A percentile compares a stretch with the other conserved stretches of the same genome.
Conservation (phyloP, 2,329 filamentous ascomycete species). For the Pestalotiopsis sp. region DNA sequence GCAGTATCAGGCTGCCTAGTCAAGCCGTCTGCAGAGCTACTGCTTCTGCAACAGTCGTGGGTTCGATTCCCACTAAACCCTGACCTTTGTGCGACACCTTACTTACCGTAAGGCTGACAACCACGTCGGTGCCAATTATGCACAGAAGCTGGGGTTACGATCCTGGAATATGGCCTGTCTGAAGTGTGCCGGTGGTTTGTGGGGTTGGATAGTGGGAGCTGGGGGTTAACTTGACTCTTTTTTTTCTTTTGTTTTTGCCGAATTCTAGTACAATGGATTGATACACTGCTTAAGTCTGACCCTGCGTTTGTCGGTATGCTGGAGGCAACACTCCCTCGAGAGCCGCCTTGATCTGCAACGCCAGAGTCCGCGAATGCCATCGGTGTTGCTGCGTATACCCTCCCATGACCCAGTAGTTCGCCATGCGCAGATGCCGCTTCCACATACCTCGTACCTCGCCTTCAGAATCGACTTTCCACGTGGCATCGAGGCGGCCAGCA, state of each 20-base stretch:
- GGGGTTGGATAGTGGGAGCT: background rate
- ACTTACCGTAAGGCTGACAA: background rate
- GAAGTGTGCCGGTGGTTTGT: background rate
- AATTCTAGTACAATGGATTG: background rate
- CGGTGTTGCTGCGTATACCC: conserved; percentile 36
- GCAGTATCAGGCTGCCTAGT: background rate
- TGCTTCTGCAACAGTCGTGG: background rate
- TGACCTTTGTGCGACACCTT: background rate
- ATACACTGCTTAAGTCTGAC: too few species aligned
- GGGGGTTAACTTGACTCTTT: background rate
- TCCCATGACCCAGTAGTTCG: conserved; percentile 39
- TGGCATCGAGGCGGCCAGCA: conserved; percentile 35
- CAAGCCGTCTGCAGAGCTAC: background rate
- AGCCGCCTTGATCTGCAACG: conserved; percentile 41
- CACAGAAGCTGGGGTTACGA: background rate
- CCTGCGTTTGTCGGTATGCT: conserved; percentile 26
- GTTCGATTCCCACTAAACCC: background rate
- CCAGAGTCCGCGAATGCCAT: conserved; percentile 41
- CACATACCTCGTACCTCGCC: conserved; percentile 44
- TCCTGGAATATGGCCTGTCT: background rate
- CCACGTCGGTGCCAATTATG: background rate
- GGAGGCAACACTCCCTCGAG: conserved; percentile 36
- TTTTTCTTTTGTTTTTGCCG: background rate
- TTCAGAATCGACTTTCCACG: conserved; percentile 44
- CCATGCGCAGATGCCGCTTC: conserved; percentile 34